A percentile compares a stretch with the other conserved stretches of the same genome.
Conservation (phyloP, 148 eudicot genomes). For the Rhododendron griersonianum region DNA sequence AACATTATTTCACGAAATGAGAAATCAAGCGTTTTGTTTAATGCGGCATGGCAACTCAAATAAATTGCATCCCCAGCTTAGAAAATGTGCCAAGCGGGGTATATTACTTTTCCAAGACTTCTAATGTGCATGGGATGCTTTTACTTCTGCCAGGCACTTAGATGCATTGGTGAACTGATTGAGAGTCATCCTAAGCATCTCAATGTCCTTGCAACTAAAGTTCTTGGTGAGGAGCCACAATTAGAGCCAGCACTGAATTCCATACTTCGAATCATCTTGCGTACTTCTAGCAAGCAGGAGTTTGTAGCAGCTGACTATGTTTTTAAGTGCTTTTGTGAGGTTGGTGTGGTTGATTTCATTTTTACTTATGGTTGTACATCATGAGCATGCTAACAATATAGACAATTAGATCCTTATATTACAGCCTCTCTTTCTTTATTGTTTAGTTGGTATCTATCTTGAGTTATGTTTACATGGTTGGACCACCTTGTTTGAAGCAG, state of each 20-base stretch:
- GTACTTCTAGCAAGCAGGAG: slow-evolving; percentile 86
- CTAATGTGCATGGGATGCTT: not conserved
- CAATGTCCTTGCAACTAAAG: slow-evolving; percentile 70
- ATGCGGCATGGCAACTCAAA: not conserved
- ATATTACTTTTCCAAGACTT: not conserved
- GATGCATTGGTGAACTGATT: slow-evolving; percentile 76
- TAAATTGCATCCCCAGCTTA: slow-evolving; percentile 1
- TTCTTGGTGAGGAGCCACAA: slow-evolving; percentile 86
- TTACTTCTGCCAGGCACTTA: slow-evolving; percentile 55
- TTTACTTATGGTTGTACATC: not conserved
- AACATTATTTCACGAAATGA: not conserved
- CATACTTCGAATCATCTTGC: slow-evolving; percentile 70
- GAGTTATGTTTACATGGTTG: slow-evolving; percentile 8
- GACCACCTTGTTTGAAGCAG: slow-evolving; percentile 36
- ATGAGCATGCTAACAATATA: not conserved
- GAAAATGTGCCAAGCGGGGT: not conserved
- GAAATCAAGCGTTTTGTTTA: not conserved
- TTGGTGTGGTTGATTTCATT: slow-evolving; percentile 15
- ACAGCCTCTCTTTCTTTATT: not conserved
- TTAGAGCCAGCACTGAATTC: slow-evolving; percentile 83
- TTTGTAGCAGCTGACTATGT: slow-evolving; percentile 85
- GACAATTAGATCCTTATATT: not conserved
- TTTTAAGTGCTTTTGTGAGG: slow-evolving; percentile 93
- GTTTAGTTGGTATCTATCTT: not conserved
- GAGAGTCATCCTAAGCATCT: slow-evolving; percentile 64